These are phyloP conservation scores for Sungouiozyma ichnusensis DNA, from an alignment of 805 yeast genomes.

Conservation along the genomic window DNA sequence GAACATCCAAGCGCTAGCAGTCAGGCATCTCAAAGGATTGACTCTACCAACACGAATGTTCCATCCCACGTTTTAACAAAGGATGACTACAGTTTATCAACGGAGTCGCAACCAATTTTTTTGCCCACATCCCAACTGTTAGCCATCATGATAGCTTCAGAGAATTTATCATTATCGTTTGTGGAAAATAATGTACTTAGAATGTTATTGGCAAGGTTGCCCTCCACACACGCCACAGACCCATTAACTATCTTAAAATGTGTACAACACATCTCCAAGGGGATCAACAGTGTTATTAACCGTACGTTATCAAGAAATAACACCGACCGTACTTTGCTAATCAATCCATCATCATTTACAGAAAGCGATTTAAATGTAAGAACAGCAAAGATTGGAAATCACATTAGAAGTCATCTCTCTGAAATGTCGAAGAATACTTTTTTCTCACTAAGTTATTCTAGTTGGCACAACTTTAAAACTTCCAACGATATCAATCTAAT, in stretches of 20 bases:
- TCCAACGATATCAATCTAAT: constrained; percentile 3
- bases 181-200: constrained; percentile 7
- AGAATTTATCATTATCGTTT: constrained; percentile 11
- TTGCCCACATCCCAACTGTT: constrained; percentile 9
- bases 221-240: constrained; percentile 4
- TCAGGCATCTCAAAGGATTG: too few relatives aligned
- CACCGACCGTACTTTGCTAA: constrained; percentile 7
- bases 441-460: constrained; percentile 7
- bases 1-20: not conserved
- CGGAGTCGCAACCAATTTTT: constrained; percentile 2
- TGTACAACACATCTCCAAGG: constrained; percentile 3
- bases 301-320: constrained; percentile 9
- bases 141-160: constrained; percentile 13
- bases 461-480: constrained; percentile 2
- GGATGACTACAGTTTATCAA: not conserved
- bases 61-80: too few relatives aligned
- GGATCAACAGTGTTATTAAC: constrained; percentile 7
- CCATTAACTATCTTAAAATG: constrained; percentile 1
- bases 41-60: too few relatives aligned
- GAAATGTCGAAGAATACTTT: constrained; percentile 8
- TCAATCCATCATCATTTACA: constrained; percentile 2
- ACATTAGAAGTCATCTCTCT: constrained; percentile 4
- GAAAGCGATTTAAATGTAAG: not conserved
- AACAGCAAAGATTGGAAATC: not conserved
- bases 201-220: constrained; percentile 5